A percentile compares a stretch with the other conserved stretches of the same genome.
Conservation (phyloP, 768 basidiomycete genomes). For the Tylopilus vinaceipallidus region DNA sequence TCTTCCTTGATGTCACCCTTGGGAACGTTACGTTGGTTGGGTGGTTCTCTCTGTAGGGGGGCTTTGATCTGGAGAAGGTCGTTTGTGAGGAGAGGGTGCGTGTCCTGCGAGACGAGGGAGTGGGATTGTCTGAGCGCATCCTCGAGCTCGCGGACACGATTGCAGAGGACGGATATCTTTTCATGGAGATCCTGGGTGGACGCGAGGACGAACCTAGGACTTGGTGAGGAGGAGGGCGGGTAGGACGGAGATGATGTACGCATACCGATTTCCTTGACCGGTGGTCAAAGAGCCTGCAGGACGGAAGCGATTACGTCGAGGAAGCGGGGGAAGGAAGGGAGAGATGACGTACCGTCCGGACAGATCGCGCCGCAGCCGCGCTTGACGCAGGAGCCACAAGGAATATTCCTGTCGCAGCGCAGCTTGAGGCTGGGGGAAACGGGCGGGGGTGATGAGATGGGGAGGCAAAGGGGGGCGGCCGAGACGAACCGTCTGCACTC, state of each 20-base stretch:
- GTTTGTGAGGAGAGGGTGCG: slow-evolving; percentile 66
- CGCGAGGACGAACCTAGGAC: slow-evolving; percentile 67
- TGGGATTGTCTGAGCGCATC: slow-evolving; percentile 66
- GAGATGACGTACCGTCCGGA: slow-evolving; percentile 60
- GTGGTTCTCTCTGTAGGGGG: slow-evolving; percentile 68
- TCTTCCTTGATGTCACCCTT: slow-evolving; percentile 53
- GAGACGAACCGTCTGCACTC: slow-evolving; percentile 66
- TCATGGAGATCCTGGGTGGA: slow-evolving; percentile 81
- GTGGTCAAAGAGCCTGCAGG: slow-evolving; percentile 70
- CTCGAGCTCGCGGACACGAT: slow-evolving; percentile 74
- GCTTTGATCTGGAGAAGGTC: slow-evolving; percentile 76
- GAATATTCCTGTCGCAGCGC: slow-evolving; percentile 69
- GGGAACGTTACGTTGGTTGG: slow-evolving; percentile 38
- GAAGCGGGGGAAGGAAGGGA: slow-evolving; percentile 9
- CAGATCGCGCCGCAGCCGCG: slow-evolving; percentile 80
- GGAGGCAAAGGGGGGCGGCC: neutral
- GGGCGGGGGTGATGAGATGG: neutral
- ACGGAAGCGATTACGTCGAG: slow-evolving; percentile 19
- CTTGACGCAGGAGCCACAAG: slow-evolving; percentile 80
- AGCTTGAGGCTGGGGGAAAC: slow-evolving; percentile 27
- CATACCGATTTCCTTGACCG: slow-evolving; percentile 76
- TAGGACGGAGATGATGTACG: neutral
- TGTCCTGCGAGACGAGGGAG: slow-evolving; percentile 52
- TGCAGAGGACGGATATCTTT: slow-evolving; percentile 72
- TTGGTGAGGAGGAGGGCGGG: neutral